phyloP scores from a whole-genome alignment of 2,329 filamentous ascomycete genomes.

The Colletotrichum truncatum region DNA sequence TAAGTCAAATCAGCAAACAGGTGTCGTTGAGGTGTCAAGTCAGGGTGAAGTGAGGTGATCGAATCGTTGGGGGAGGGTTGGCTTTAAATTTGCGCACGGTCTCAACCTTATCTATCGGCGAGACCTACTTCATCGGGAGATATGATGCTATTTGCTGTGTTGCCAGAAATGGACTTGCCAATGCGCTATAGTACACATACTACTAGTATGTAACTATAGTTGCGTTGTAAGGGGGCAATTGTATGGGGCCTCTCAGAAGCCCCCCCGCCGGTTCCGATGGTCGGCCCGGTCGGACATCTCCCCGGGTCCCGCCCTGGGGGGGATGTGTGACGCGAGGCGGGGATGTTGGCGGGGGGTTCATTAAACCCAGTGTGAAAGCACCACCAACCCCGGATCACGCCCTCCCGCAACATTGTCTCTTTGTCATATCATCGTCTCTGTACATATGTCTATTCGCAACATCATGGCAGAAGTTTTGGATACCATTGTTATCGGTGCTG shows the following conservation, averaged over 20 bases:
- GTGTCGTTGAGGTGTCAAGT: too few relatives aligned
- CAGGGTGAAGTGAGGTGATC: too few relatives aligned
- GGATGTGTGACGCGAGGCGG: constrained; percentile 1
- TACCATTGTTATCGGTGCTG: constrained; percentile 29
- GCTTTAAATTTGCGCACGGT: background rate
- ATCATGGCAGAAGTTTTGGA: constrained; percentile 20
- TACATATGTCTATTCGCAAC: constrained; percentile 17
- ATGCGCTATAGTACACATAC: too few relatives aligned
- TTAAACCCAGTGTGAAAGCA: constrained; percentile 10
- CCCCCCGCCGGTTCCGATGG: constrained; percentile 27
- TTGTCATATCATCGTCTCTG: background rate
- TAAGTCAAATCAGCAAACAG: too few relatives aligned
- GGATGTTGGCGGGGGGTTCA: constrained; percentile 3
- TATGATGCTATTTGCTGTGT: background rate
- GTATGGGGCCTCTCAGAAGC: background rate
- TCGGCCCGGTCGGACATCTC: constrained; percentile 30
- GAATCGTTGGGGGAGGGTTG: background rate
- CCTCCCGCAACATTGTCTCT: background rate
- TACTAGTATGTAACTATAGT: too few relatives aligned
- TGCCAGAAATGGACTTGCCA: background rate
- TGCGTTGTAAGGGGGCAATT: too few relatives aligned
- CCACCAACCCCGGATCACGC: background rate
- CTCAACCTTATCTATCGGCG: background rate
- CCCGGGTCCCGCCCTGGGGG: constrained; percentile 16
- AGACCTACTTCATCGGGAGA: background rate